These are phyloP conservation scores for Mallotus japonicus DNA, from an alignment of 441 rosid species.

Conservation along the genomic window DNA sequence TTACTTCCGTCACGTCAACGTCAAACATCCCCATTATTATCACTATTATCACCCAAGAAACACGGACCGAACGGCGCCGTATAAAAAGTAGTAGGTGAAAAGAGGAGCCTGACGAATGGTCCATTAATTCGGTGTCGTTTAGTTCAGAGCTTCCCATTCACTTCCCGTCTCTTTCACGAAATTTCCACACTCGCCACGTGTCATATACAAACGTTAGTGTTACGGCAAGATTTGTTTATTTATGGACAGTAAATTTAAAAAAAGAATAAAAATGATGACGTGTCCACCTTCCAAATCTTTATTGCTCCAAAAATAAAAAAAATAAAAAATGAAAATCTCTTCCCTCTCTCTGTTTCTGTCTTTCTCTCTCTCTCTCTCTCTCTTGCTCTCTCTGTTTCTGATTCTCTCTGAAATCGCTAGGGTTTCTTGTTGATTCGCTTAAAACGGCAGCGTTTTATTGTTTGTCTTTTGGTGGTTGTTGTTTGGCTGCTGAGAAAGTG, in stretches of 20 bases:
- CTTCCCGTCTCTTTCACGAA: slow-evolving; percentile 32
- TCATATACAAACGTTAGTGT: slow-evolving; percentile 44
- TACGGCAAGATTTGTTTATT: slow-evolving; percentile 44
- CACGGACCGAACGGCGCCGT: slow-evolving; percentile 23
- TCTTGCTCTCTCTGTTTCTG: background rate
- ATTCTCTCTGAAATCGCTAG: slow-evolving; percentile 7
- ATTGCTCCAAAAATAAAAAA: slow-evolving; percentile 25
- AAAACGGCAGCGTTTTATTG: background rate
- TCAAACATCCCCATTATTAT: slow-evolving; percentile 2
- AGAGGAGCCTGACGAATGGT: background rate
- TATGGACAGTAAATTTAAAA: slow-evolving; percentile 11
- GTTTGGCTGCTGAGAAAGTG: slow-evolving; percentile 25
- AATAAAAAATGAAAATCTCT: slow-evolving; percentile 20
- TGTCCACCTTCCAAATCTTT: slow-evolving; percentile 30
- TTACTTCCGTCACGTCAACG: background rate
- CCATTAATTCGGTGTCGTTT: slow-evolving; percentile 25
- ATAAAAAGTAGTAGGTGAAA: slow-evolving; percentile 20
- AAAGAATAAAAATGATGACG: slow-evolving; percentile 30
- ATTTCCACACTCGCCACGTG: slow-evolving; percentile 36
- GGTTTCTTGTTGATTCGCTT: background rate
- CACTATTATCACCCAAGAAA: background rate
- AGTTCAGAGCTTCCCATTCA: slow-evolving; percentile 11
- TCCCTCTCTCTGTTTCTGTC: slow-evolving; percentile 12
- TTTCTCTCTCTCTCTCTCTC: slow-evolving; percentile 6
- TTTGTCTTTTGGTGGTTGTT: background rate